Conservation (phyloP, 192 early-diverging fungal genomes). For the Coemansia reversa region DNA sequence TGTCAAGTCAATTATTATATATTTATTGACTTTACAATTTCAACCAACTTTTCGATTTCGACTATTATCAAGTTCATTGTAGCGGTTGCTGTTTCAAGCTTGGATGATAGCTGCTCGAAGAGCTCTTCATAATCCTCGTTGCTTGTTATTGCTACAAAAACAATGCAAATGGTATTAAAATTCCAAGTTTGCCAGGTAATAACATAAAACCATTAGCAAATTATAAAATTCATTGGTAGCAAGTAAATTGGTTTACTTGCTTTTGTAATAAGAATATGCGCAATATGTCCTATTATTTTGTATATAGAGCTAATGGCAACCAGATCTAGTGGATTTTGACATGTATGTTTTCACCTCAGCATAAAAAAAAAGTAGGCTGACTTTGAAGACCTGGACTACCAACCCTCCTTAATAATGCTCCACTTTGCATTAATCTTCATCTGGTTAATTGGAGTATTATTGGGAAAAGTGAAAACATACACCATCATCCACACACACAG, state of each 20-base stretch:
- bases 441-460: slow-evolving; percentile 6
- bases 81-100: slow-evolving; percentile 36
- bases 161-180: not conserved
- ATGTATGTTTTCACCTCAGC: not conserved
- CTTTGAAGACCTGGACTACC: too few species aligned
- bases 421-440: slow-evolving; percentile 14
- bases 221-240: not conserved
- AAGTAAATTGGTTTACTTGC: not conserved
- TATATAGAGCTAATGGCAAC: not conserved
- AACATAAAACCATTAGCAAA: not conserved
- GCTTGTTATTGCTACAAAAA: slow-evolving; percentile 19
- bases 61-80: slow-evolving; percentile 40
- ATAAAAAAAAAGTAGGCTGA: not conserved
- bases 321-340: not conserved
- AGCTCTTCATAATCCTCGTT: slow-evolving; percentile 30
- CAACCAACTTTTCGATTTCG: slow-evolving; percentile 43
- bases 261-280: not conserved
- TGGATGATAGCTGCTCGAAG: slow-evolving; percentile 32
- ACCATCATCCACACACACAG: not conserved
- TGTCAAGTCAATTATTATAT: slow-evolving; percentile 7
- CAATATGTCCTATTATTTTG: not conserved
- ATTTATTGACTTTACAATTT: slow-evolving; percentile 46
- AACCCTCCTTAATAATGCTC: not conserved
- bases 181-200: too few species aligned
- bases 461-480: not conserved